These are phyloP conservation scores for Sporothrix curviconia DNA, from an alignment of 2,329 filamentous ascomycete genomes.

Conservation along the genomic window DNA sequence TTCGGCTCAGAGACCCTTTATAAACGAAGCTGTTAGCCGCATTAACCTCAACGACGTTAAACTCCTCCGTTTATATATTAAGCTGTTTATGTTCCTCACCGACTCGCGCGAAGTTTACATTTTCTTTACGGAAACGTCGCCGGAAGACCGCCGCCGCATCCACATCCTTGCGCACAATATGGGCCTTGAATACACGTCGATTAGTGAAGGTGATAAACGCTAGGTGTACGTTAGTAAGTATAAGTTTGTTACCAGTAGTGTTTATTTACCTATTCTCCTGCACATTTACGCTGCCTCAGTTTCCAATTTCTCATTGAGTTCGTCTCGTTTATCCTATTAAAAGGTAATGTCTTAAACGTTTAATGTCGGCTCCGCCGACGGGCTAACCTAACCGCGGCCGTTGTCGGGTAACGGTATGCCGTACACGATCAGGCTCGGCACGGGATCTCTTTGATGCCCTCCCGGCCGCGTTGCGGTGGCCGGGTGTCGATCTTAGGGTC, in stretches of 20 bases:
- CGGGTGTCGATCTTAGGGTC: no score
- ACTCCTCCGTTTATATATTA: constrained; percentile 81
- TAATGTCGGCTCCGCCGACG: no score
- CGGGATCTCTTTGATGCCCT: no score
- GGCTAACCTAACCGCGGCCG: no score
- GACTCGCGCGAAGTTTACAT: constrained; percentile 67
- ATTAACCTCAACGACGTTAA: constrained; percentile 86
- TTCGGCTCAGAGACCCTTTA: constrained; percentile 6
- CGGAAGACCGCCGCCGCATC: constrained; percentile 79
- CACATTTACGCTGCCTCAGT: no score
- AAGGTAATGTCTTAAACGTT: no score
- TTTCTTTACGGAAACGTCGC: constrained; percentile 73
- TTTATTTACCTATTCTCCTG: no score
- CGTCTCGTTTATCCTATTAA: no score
- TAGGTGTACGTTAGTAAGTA: constrained; percentile 83
- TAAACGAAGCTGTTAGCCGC: constrained; percentile 10
- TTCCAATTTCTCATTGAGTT: no score
- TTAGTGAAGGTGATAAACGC: constrained; percentile 77
- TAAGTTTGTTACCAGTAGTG: constrained; percentile 34
- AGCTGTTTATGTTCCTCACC: constrained; percentile 82
- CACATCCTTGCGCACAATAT: constrained; percentile 95
- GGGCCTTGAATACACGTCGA: constrained; percentile 83
- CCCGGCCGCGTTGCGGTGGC: no score
- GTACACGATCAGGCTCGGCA: no score
- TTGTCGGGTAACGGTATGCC: no score